Evolutionary conservation across 2,329 filamentous ascomycete species (phyloP).

Genomic region (Fusarium verticillioides): DNA sequence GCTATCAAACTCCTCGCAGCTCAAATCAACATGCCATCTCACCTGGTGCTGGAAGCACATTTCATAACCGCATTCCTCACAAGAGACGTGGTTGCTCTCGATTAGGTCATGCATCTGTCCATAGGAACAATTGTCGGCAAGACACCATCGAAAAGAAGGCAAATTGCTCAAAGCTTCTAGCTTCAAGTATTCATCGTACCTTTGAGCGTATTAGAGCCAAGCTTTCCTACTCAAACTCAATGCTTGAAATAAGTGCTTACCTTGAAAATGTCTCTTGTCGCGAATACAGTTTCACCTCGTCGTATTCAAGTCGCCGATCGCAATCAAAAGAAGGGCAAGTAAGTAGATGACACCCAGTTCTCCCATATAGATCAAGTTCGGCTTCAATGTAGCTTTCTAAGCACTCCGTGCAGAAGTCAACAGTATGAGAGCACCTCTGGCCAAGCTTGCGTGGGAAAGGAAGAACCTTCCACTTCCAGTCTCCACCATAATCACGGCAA

Average conservation of each 20-base stretch:
- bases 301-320: background rate
- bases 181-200: background rate
- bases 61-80: background rate
- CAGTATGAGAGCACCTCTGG: background rate
- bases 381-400: background rate
- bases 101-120: background rate
- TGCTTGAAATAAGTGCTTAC: background rate
- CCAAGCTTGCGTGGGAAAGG: no score
- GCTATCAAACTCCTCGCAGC: background rate
- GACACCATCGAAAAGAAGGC: background rate
- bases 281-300: background rate
- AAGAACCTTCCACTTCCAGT: background rate
- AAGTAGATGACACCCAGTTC: background rate
- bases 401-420: background rate
- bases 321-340: background rate
- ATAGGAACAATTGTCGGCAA: background rate
- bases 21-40: background rate
- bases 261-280: background rate
- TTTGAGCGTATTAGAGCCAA: no score
- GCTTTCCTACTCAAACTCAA: no score
- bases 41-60: background rate
- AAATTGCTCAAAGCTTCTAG: background rate
- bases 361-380: background rate
- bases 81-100: background rate
- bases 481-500: background rate